Evolutionary conservation across 805 yeast genomes (phyloP).

Genomic region (Barnettozyma vustinii): DNA sequence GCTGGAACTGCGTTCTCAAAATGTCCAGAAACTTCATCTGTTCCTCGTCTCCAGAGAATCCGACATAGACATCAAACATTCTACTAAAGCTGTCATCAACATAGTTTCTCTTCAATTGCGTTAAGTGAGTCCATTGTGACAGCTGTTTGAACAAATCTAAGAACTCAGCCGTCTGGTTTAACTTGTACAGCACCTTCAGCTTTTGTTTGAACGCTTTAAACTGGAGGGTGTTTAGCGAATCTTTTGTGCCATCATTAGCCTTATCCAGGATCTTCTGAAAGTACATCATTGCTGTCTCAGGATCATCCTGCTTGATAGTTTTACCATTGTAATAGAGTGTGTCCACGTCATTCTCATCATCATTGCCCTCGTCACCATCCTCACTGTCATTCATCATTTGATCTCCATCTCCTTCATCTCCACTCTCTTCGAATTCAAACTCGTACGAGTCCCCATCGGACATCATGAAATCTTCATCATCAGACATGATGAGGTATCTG

Average conservation of each 20-base stretch:
- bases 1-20: slow-evolving; percentile 23
- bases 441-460: slow-evolving; percentile 26
- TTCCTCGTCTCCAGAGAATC: slow-evolving; percentile 10
- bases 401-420: slow-evolving; percentile 9
- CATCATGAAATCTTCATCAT: slow-evolving; percentile 27
- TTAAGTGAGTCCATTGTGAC: slow-evolving; percentile 10
- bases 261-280: slow-evolving; percentile 25
- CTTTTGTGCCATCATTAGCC: slow-evolving; percentile 33
- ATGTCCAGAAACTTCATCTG: slow-evolving; percentile 28
- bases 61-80: slow-evolving; percentile 32
- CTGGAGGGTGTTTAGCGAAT: slow-evolving; percentile 14
- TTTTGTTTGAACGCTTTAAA: slow-evolving; percentile 24
- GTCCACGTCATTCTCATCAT: slow-evolving; percentile 26
- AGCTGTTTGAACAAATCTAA: slow-evolving; percentile 4
- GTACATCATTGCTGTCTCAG: slow-evolving; percentile 15
- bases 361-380: slow-evolving; percentile 9
- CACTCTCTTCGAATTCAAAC: slow-evolving; percentile 24
- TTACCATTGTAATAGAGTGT: slow-evolving; percentile 26
- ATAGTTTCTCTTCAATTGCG: slow-evolving; percentile 22
- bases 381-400: slow-evolving; percentile 3
- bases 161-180: slow-evolving; percentile 14
- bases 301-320: slow-evolving; percentile 21
- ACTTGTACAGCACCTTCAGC: slow-evolving; percentile 20
- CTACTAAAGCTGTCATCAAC: slow-evolving; percentile 33
- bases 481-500: slow-evolving; percentile 16